These are phyloP conservation scores for Hemileccinum rubropunctum DNA, from an alignment of 768 basidiomycete species.

Conservation along the genomic window DNA sequence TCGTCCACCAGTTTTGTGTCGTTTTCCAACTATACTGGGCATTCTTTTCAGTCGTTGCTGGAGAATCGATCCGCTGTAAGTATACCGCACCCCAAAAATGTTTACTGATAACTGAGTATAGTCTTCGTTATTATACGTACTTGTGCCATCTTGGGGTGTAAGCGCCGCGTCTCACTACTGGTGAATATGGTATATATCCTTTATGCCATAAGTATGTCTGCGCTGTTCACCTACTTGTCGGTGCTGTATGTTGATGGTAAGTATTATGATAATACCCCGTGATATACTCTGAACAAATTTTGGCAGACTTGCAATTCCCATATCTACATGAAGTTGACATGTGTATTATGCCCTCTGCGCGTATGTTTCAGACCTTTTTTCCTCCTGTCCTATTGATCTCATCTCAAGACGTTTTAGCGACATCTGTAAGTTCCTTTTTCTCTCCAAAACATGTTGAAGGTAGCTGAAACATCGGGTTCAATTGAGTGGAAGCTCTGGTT, in stretches of 20 bases:
- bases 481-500: constrained; percentile 4
- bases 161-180: background rate
- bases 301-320: background rate
- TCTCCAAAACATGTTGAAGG: background rate
- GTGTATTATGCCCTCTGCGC: constrained; percentile 1
- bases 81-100: background rate
- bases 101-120: background rate
- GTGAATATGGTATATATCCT: constrained; percentile 8
- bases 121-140: constrained; percentile 25
- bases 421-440: constrained; percentile 8
- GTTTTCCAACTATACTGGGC: background rate
- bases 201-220: constrained; percentile 3
- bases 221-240: background rate
- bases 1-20: constrained; percentile 4
- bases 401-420: background rate
- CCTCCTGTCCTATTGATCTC: background rate
- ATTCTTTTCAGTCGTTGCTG: background rate
- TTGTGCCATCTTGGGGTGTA: constrained; percentile 22
- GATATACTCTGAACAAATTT: background rate
- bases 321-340: constrained; percentile 13
- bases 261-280: background rate
- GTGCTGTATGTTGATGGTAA: background rate
- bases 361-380: constrained; percentile 10
- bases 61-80: constrained; percentile 15
- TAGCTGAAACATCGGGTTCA: background rate